Evolutionary conservation across 441 rosid genomes (phyloP).

Genomic region (Biscutella laevigata): DNA sequence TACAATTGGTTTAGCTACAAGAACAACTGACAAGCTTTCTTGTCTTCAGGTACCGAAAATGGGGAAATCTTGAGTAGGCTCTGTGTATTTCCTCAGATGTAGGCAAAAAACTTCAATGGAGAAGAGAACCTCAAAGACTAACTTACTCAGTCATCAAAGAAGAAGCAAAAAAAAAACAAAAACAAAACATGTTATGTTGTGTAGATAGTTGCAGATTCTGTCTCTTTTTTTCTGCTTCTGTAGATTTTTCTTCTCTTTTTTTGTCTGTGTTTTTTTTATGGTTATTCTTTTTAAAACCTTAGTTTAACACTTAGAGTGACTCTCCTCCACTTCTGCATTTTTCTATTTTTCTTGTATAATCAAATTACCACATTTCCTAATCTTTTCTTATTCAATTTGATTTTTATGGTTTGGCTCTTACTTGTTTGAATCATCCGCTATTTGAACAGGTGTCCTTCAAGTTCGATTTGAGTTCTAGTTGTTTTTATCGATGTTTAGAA

Average conservation of each 20-base stretch:
- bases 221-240: slow-evolving; percentile 18
- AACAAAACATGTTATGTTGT: slow-evolving; percentile 4
- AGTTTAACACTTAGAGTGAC: slow-evolving; percentile 21
- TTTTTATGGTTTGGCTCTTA: slow-evolving; percentile 1
- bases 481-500: too few relatives aligned
- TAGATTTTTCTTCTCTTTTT: slow-evolving; percentile 1
- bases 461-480: too few relatives aligned
- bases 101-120: slow-evolving; percentile 12
- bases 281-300: background rate
- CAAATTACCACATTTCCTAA: slow-evolving; percentile 16
- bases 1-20: background rate
- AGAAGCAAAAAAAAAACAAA: slow-evolving; percentile 9
- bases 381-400: slow-evolving; percentile 9
- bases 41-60: slow-evolving; percentile 61
- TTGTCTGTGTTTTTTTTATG: background rate
- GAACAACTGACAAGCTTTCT: too few relatives aligned
- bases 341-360: slow-evolving; percentile 10
- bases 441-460: too few relatives aligned
- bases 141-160: slow-evolving; percentile 13
- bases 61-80: slow-evolving; percentile 36
- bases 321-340: slow-evolving; percentile 15
- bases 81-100: slow-evolving; percentile 23
- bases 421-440: background rate
- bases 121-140: slow-evolving; percentile 21
- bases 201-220: slow-evolving; percentile 24